Evolutionary conservation across 2,329 filamentous ascomycete species (phyloP), one percentile per base, ranked within the genome.

Genomic region (Onygenales sp.): DNA sequence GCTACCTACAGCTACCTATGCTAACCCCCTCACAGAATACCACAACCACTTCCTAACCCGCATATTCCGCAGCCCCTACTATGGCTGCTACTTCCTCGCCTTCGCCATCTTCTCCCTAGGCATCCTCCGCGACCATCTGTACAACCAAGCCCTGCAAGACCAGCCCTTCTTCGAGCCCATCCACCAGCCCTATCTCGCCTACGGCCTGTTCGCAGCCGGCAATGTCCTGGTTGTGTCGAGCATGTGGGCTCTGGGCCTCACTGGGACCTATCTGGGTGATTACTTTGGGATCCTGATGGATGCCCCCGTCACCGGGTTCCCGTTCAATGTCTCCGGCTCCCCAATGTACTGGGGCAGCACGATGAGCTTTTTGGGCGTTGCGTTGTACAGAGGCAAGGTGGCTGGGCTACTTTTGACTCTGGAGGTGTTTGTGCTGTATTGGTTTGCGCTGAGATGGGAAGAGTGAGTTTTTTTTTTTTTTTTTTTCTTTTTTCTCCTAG

Each of bases 271-370:
- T 69, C 78, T 98, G 37, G 93, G 93, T 62, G 93, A 98, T 76
- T 98, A 98, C 78, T 98, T 97, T 68, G 93, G 93, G 62, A 96
- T 97, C 69, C 78, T 98, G 60, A 95, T 96, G 90, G 92, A 97
- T 67, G 76, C 86, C 61, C 92, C 92, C 64, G 91, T 98, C 51
- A 95, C 90, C 10, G 86, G 88, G 11, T 98, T 98, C 68, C 93
- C 93, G 2, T 98, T 98, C 79, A 97, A 87, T 71, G 80, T 97
- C 56, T 91, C 86, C 52, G 82, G 83, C 59, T 86, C 89, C 51
- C 93, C 93, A 57, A 98, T 98, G 93, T 98, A 98, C 77, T 87
- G 90, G 75, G 93, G 93, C 54, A 89, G 85, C 57, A 93, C 92
- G 27, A 79, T 95, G 79, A 92, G 86, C 73, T 98, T 98, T 73